These are phyloP conservation scores for Emericellopsis atlantica DNA, from an alignment of 2,329 filamentous ascomycete species.

Conservation along the genomic window DNA sequence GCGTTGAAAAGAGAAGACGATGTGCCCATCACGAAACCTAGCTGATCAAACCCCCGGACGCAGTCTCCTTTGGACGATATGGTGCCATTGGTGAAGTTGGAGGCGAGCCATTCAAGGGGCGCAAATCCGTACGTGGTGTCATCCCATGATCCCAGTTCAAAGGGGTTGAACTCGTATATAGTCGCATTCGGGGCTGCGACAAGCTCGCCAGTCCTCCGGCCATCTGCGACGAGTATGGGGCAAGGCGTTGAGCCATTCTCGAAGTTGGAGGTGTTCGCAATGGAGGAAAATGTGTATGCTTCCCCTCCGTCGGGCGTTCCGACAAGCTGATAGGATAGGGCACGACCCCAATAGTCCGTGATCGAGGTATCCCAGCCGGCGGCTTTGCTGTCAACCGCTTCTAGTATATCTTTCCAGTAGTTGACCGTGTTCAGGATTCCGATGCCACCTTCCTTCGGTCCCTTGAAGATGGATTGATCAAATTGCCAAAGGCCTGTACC, in stretches of 20 bases:
- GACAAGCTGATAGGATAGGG: slow-evolving; percentile 63
- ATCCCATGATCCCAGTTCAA: not conserved
- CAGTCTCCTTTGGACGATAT: slow-evolving; percentile 7
- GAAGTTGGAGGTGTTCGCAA: slow-evolving; percentile 13
- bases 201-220: not conserved
- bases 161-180: not conserved
- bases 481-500: not conserved
- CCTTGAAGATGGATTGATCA: not conserved
- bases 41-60: slow-evolving; percentile 53
- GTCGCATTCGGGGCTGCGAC: not conserved
- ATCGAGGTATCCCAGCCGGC: slow-evolving; percentile 38
- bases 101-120: not conserved
- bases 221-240: not conserved
- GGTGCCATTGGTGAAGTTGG: not conserved
- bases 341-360: slow-evolving; percentile 71
- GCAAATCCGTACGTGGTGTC: not conserved
- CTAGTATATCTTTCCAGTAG: not conserved
- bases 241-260: not conserved
- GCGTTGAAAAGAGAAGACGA: slow-evolving; percentile 66
- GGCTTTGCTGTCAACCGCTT: not conserved
- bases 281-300: slow-evolving; percentile 62
- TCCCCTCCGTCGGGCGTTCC: slow-evolving; percentile 57
- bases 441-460: not conserved
- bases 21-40: slow-evolving; percentile 62
- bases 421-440: not conserved